Percentiles rank a stretch among this genome's conserved stretches.
These are phyloP conservation scores for Carex littledalei DNA, from an alignment of 176 grass and related monocot genomes.

Conservation along the genomic window DNA sequence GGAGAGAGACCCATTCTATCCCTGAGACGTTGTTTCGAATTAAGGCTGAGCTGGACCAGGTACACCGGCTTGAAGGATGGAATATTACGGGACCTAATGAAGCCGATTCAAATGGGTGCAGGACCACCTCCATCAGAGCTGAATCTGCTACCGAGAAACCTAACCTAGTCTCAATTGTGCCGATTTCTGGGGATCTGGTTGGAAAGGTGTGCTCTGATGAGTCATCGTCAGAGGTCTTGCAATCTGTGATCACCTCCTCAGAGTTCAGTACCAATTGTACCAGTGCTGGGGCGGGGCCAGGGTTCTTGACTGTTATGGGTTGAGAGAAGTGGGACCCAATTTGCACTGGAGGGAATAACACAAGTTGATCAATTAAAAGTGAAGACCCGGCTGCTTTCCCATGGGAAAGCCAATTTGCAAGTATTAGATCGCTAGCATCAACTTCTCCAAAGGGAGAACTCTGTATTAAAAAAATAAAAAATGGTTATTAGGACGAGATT, in stretches of 20 bases:
- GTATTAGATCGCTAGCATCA: constrained; percentile 58
- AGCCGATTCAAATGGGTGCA: constrained; percentile 55
- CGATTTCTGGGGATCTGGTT: constrained; percentile 69
- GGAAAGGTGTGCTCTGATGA: constrained; percentile 56
- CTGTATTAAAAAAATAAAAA: constrained; percentile 34
- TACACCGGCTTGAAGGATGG: constrained; percentile 74
- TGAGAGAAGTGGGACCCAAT: constrained; percentile 68
- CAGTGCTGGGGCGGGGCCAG: constrained; percentile 43
- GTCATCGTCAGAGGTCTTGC: constrained; percentile 61
- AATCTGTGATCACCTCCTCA: constrained; percentile 60
- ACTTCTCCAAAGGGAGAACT: constrained; percentile 18
- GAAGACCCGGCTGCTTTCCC: constrained; percentile 44
- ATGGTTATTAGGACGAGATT: background rate
- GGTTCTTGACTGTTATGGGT: constrained; percentile 72
- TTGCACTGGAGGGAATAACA: constrained; percentile 74
- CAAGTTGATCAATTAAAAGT: constrained; percentile 52
- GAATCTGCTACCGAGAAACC: constrained; percentile 71
- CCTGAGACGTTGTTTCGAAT: constrained; percentile 87
- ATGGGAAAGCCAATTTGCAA: constrained; percentile 76
- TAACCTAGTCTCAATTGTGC: constrained; percentile 62
- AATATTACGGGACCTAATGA: constrained; percentile 81
- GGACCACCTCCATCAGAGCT: constrained; percentile 51
- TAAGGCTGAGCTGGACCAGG: constrained; percentile 74
- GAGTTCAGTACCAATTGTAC: constrained; percentile 83
- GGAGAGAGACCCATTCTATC: constrained; percentile 67